Base-by-base conservation (phyloP, 331 rosid species). In the Quercus phellos region DNA sequence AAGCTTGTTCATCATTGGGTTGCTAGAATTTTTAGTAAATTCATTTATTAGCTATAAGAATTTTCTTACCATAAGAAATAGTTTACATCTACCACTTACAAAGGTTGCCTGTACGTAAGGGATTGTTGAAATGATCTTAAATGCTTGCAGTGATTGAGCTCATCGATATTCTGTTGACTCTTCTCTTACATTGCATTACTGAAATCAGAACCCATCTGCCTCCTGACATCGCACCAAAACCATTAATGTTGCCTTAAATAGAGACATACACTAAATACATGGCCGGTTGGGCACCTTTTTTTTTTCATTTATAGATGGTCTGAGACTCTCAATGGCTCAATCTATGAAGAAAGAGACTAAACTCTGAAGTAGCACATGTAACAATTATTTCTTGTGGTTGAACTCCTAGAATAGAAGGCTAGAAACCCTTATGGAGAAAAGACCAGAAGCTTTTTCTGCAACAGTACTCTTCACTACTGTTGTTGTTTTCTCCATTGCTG, bases 231-330 rank as follows among this genome's bases (percentile, higher is more conserved):
- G 53, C 80, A 86, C 92, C 92, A 38, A 90, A 87, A 3, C 12
- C 88, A 87, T 92, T 26, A 87, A 94, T 90, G 93, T 74, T 42
- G 80, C 81, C 81, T 86, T 90, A 79, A 94, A 85, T 82, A 19
- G 54, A 58, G 30, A 61, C 30, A n/a, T 8, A 4, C 56, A 58
- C 27, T 8, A 13, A 32, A 30, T 38, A 72, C 82, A 63, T 60
- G 13, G 59, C 66, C 76, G 35, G 43, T 12, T 61, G 21, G 9
- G 26, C 11, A 46, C 19, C 78, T 64, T 30, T 32, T 34, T 82
- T 82, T 51, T 69, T 74, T 73, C 55, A 22, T 58, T 60, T 70
- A 63, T 55, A 56, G 17, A 77, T 68, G 63, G 26, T 74, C 55
- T 75, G 88, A 29, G 27, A 38, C 46, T 38, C 46, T 38, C 46